Evolutionary conservation across 805 yeast species (phyloP), one percentile per base, ranked within the genome.

Genomic region (Yamadazyma paraphyllophila): DNA sequence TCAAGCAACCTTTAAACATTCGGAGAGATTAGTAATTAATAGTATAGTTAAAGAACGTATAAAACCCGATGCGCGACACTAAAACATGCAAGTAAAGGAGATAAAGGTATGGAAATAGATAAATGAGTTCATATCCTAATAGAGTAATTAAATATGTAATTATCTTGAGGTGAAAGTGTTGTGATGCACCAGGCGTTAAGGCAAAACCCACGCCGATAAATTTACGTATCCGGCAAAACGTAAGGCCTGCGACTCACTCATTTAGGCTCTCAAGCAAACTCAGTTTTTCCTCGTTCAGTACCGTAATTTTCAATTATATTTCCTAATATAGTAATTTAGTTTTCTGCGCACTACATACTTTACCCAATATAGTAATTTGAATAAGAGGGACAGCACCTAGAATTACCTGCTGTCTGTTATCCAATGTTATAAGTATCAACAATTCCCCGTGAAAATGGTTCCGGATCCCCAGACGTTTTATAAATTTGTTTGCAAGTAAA

Each of bases 251-350:
- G 31, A 32, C 13, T 29, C 31, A 29, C 31, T 29, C 31, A 29
- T 29, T 29, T 36, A 16, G 24, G 38, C 13, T 36, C 26, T 36
- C 13, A 20, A 36, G 38, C 38, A 36, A 31, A 13, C 16, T 14
- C 37, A 27, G 36, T 14, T 43, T 38, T 44, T 33, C 38, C 46
- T 27, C 17, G 20, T 10, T 34, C 26, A 39, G 47, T 16, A 37
- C 34, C 47, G 41, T 27, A 15, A 47, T 29, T 34, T 44, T 31
- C 46, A 50, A 46, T 51, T 42, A 53, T 50, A 45, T 50, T 53
- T 43, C 58, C 55, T 41, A 43, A 43, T 45, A 43, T 46, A 58
- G 58, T 41, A 53, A 51, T 51, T 45, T 36, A 13, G 26, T 6
- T n/a, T 25, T 16, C 41, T 3, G 25, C 44, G 45, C 49, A 42